A percentile compares a stretch with the other conserved stretches of the same genome.
phyloP scores from a whole-genome alignment of 495 filamentous ascomycete genomes.

The Penicillium mononematosum region DNA sequence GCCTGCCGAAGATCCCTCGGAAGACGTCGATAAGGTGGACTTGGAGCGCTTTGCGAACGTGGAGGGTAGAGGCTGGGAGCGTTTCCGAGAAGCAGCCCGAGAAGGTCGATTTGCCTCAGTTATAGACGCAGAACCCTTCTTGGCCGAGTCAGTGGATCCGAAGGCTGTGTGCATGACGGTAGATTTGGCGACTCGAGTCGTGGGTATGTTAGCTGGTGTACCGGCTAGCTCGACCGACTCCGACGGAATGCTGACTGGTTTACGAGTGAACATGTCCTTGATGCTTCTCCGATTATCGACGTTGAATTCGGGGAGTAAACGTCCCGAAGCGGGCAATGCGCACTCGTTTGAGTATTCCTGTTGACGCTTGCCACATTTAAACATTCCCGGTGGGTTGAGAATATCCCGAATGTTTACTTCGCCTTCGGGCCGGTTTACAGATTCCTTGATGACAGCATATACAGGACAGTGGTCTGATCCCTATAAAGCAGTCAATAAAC shows the following conservation, averaged over 20 bases:
- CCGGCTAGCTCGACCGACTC: background rate
- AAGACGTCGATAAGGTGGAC: slow-evolving; percentile 27
- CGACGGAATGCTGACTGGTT: slow-evolving; percentile 33
- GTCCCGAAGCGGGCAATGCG: slow-evolving; percentile 72
- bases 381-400: slow-evolving; percentile 77
- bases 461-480: slow-evolving; percentile 98
- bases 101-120: slow-evolving; percentile 6
- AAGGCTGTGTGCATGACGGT: background rate
- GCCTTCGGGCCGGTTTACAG: slow-evolving; percentile 50
- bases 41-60: slow-evolving; percentile 48
- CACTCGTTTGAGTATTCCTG: slow-evolving; percentile 65
- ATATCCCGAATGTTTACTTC: slow-evolving; percentile 64
- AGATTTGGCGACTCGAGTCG: background rate
- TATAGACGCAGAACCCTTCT: background rate
- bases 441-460: slow-evolving; percentile 71
- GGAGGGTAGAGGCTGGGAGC: slow-evolving; percentile 22
- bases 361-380: slow-evolving; percentile 65
- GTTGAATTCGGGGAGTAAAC: slow-evolving; percentile 78
- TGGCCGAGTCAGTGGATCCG: background rate
- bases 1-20: slow-evolving; percentile 39
- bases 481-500: slow-evolving; percentile 31
- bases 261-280: slow-evolving; percentile 84
- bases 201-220: background rate
- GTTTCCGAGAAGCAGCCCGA: slow-evolving; percentile 31
- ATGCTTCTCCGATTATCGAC: slow-evolving; percentile 73